These are phyloP conservation scores for Arthrobotrys sphaeroides DNA, from an alignment of 2,329 filamentous ascomycete genomes.

Conservation along the genomic window DNA sequence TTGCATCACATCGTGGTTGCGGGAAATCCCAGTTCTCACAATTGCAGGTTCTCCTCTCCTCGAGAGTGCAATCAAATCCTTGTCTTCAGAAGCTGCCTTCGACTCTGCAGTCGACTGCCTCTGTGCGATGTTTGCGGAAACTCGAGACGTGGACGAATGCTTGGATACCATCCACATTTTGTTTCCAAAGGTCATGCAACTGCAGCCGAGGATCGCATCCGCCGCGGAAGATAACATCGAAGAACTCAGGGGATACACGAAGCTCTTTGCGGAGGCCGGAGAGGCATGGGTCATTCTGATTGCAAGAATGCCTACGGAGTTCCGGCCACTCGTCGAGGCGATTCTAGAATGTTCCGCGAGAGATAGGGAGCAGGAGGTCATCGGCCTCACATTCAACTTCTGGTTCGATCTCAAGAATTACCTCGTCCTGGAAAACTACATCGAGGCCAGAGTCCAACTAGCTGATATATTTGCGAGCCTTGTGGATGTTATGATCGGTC, in stretches of 20 bases:
- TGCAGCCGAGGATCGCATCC: conserved; percentile 80
- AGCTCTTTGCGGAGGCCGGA: conserved; percentile 90
- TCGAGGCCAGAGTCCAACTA: conserved; percentile 78
- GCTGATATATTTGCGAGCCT: conserved; percentile 86
- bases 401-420: conserved; percentile 99
- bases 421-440: conserved; percentile 87
- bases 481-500: conserved; percentile 90
- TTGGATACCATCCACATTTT: conserved; percentile 81
- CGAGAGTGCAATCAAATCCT: conserved; percentile 78
- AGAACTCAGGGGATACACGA: conserved; percentile 84
- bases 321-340: conserved; percentile 84
- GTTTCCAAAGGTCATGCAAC: conserved; percentile 79
- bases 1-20: conserved; percentile 95
- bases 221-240: conserved; percentile 81
- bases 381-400: conserved; percentile 93
- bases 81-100: conserved; percentile 79
- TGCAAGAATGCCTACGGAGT: conserved; percentile 81
- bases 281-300: conserved; percentile 94
- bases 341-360: conserved; percentile 90
- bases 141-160: conserved; percentile 90
- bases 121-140: conserved; percentile 90
- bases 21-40: conserved; percentile 84
- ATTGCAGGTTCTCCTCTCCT: conserved; percentile 87
- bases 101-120: conserved; percentile 91
- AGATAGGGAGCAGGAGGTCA: conserved; percentile 88